Evolutionary conservation across 768 basidiomycete genomes (phyloP).

Genomic region (Calocybe indica): DNA sequence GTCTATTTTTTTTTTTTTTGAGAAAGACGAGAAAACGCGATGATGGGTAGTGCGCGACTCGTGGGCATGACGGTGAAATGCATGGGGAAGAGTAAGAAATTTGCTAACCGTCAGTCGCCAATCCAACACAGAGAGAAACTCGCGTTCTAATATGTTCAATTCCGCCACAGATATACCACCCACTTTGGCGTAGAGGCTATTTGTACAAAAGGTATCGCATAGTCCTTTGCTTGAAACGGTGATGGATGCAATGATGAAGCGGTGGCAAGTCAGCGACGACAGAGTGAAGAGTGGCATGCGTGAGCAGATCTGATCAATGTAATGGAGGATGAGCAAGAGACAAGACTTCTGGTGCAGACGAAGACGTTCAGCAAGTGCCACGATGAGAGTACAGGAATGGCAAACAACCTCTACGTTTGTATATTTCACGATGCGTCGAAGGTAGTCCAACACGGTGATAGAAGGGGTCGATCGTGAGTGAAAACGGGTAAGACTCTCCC

Average conservation of each 20-base stretch:
- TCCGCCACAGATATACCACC: slow-evolving; percentile 91
- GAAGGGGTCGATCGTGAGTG: slow-evolving; percentile 89
- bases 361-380: slow-evolving; percentile 3
- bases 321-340: slow-evolving; percentile 77
- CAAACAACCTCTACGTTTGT: slow-evolving; percentile 87
- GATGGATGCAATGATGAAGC: slow-evolving; percentile 93
- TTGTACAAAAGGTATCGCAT: slow-evolving; percentile 94
- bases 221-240: slow-evolving; percentile 92
- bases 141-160: slow-evolving; percentile 91
- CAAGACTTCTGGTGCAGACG: slow-evolving; percentile 54
- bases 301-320: slow-evolving; percentile 91
- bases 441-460: slow-evolving; percentile 88
- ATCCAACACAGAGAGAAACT: slow-evolving; percentile 87
- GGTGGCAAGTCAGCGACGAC: slow-evolving; percentile 94
- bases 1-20: neutral
- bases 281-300: slow-evolving; percentile 86
- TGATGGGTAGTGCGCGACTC: slow-evolving; percentile 6
- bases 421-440: slow-evolving; percentile 88
- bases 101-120: slow-evolving; percentile 88
- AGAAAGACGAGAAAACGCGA: no score
- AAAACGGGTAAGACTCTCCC: slow-evolving; percentile 90
- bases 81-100: slow-evolving; percentile 14
- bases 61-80: slow-evolving; percentile 4
- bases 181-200: slow-evolving; percentile 91
- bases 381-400: slow-evolving; percentile 1